A percentile compares a stretch with the other conserved stretches of the same genome.
These are phyloP conservation scores for Suhomyces ambrosiae DNA, from an alignment of 1,139 yeast genomes.

Conservation along the genomic window DNA sequence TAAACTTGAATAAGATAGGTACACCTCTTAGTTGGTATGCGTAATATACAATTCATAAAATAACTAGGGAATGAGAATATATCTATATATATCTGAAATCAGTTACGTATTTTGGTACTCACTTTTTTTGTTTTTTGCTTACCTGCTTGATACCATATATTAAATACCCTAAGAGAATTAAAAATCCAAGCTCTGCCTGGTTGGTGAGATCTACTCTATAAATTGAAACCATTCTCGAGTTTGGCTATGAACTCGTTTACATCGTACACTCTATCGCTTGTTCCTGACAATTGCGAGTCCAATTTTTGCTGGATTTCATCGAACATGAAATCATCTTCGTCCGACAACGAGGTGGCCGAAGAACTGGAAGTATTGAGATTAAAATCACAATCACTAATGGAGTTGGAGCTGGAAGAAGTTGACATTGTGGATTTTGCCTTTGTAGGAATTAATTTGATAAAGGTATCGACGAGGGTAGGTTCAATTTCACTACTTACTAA, in stretches of 20 bases:
- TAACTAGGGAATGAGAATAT: no score
- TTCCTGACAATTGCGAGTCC: constrained; percentile 26
- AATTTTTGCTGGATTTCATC: constrained; percentile 28
- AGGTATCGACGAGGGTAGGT: constrained; percentile 13
- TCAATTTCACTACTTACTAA: constrained; percentile 15
- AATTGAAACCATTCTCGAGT: constrained; percentile 28
- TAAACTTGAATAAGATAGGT: no score
- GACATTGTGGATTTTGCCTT: constrained; percentile 9
- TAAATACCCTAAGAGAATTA: constrained; percentile 6
- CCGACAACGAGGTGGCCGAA: constrained; percentile 12
- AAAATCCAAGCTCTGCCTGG: no score
- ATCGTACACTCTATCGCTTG: constrained; percentile 30
- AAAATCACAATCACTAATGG: constrained; percentile 16
- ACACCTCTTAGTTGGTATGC: no score
- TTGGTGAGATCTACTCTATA: constrained; percentile 2
- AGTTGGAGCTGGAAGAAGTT: constrained; percentile 11
- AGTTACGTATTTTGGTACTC: no score
- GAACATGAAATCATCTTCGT: constrained; percentile 24
- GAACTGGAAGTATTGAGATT: constrained; percentile 11
- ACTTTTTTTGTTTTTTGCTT: no score
- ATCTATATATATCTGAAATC: no score
- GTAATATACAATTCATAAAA: no score
- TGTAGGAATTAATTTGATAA: constrained; percentile 18
- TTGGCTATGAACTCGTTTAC: constrained; percentile 26
- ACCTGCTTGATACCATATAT: no score